phyloP scores from a whole-genome alignment of 2,329 filamentous ascomycete species.

The Sporothrix phasma region DNA sequence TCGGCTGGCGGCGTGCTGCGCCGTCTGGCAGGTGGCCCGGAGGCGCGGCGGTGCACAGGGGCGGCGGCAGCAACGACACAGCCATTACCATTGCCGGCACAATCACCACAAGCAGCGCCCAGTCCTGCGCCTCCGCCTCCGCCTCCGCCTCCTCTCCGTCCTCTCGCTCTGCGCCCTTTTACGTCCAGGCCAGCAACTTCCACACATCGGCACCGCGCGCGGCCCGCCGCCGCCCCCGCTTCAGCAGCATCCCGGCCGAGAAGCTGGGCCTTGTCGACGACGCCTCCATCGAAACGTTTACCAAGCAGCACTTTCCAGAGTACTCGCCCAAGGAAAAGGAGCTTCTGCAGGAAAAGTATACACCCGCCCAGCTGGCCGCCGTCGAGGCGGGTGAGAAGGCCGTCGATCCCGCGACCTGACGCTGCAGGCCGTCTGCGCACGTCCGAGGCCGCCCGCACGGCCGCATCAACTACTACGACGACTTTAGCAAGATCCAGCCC shows the following conservation, averaged over 20 bases:
- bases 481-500: conserved; percentile 68
- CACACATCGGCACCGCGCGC: conserved; percentile 41
- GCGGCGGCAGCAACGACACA: neutral
- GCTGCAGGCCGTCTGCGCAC: conserved; percentile 56
- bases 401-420: conserved; percentile 67
- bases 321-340: conserved; percentile 60
- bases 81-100: neutral
- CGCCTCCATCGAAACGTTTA: conserved; percentile 35
- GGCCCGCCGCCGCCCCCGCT: conserved; percentile 38
- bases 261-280: conserved; percentile 41
- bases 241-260: conserved; percentile 43
- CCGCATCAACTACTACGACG: conserved; percentile 62
- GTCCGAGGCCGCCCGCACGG: conserved; percentile 51
- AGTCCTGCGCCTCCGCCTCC: neutral
- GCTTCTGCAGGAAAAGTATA: conserved; percentile 57
- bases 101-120: neutral
- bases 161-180: neutral
- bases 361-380: conserved; percentile 68
- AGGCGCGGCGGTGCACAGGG: neutral
- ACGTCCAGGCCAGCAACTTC: conserved; percentile 26
- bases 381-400: conserved; percentile 71
- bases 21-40: conserved; percentile 13
- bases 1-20: conserved; percentile 16
- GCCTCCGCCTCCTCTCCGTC: neutral
- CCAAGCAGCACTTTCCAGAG: conserved; percentile 43